Conservation (phyloP, 331 rosid species). For the Rosa hybrid region DNA sequence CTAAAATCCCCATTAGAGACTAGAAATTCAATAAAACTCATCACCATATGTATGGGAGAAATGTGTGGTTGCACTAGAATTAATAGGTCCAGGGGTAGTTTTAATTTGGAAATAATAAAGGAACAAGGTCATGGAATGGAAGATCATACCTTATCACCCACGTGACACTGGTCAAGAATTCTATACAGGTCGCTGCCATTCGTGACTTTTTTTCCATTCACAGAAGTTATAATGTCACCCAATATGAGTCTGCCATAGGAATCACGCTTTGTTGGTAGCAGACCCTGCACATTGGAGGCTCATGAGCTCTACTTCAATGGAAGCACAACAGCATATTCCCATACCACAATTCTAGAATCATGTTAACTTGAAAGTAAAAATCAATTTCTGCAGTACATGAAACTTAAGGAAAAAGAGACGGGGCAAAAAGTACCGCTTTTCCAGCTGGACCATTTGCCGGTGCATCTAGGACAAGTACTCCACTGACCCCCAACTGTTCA, state of each 20-base stretch:
- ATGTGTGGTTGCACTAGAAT: neutral
- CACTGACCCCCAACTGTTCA: conserved; percentile 89
- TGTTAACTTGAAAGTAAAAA: conserved; percentile 3
- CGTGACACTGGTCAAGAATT: conserved; percentile 92
- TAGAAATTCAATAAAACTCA: neutral
- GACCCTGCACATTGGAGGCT: conserved; percentile 54
- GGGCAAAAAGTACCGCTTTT: conserved; percentile 65
- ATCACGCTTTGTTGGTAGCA: conserved; percentile 84
- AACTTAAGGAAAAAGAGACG: neutral
- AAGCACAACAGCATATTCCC: neutral
- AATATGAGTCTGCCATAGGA: conserved; percentile 86
- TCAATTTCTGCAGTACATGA: neutral
- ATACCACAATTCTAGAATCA: neutral
- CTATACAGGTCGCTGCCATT: conserved; percentile 96
- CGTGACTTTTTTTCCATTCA: conserved; percentile 75
- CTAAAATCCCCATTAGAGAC: neutral
- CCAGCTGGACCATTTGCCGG: conserved; percentile 92
- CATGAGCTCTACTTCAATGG: neutral
- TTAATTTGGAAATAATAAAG: neutral
- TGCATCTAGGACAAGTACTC: conserved; percentile 96
- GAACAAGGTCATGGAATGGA: neutral
- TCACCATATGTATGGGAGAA: neutral
- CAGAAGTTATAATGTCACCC: conserved; percentile 93
- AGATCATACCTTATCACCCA: conserved; percentile 78
- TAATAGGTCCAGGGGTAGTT: neutral